Evolutionary conservation across 176 grass and related monocot genomes (phyloP).

Genomic region (Microstegium vimineum): DNA sequence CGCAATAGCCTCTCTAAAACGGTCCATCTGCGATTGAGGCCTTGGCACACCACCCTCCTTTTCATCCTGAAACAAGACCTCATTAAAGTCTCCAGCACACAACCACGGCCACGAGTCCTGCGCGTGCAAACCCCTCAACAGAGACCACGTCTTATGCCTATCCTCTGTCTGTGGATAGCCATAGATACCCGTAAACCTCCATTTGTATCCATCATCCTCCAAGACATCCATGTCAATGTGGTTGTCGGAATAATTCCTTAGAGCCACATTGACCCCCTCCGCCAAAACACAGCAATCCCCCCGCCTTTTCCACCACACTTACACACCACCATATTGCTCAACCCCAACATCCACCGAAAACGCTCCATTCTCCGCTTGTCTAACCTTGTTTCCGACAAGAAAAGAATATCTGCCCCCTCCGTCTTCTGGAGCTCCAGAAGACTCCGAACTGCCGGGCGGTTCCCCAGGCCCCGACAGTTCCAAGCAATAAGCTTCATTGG

Average conservation of each 20-base stretch:
- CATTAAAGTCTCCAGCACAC: not conserved
- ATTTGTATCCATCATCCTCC: not conserved
- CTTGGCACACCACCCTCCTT: accelerated
- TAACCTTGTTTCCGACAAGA: no score
- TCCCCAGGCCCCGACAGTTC: no score
- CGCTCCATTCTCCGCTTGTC: no score
- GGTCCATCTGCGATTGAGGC: not conserved
- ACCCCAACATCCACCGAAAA: no score
- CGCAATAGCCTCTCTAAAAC: not conserved
- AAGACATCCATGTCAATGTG: not conserved
- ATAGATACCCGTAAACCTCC: not conserved
- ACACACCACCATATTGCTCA: no score
- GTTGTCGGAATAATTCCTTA: not conserved
- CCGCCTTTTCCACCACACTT: no score
- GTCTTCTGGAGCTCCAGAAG: no score
- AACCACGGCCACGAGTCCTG: not conserved
- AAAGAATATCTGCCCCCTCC: no score
- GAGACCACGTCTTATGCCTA: not conserved
- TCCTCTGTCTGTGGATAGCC: not conserved
- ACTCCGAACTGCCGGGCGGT: no score
- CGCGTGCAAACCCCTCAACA: not conserved
- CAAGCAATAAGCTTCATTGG: no score
- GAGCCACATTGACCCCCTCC: no score
- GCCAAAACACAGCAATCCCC: no score
- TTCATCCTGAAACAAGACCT: not conserved